These are phyloP conservation scores for Erythrophleum fordii DNA, from an alignment of 306 rosid species.

Conservation along the genomic window DNA sequence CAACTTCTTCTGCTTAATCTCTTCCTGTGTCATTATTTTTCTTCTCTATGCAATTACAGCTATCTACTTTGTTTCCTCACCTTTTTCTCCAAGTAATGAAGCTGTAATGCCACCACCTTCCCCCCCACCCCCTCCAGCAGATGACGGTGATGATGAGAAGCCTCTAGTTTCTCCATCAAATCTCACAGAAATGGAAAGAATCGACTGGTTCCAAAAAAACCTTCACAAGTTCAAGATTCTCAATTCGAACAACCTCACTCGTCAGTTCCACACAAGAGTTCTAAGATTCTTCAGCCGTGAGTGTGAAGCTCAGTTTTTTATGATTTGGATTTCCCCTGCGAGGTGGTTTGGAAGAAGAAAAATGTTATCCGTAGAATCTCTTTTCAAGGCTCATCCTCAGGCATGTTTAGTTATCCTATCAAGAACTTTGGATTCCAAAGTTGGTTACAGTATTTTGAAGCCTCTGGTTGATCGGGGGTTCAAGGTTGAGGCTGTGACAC, in stretches of 20 bases:
- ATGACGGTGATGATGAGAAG: constrained; percentile 32
- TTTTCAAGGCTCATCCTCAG: constrained; percentile 65
- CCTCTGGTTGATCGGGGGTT: constrained; percentile 64
- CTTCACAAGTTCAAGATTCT: constrained; percentile 53
- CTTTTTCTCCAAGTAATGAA: no score
- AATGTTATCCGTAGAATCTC: constrained; percentile 53
- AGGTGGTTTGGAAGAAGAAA: constrained; percentile 53
- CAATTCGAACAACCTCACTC: constrained; percentile 46
- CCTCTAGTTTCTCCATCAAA: constrained; percentile 49
- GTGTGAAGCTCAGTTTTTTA: constrained; percentile 59
- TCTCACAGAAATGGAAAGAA: constrained; percentile 49
- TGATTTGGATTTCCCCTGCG: constrained; percentile 64
- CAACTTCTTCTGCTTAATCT: no score
- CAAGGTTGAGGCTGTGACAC: constrained; percentile 63
- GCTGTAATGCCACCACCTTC: no score
- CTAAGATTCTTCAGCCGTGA: constrained; percentile 39
- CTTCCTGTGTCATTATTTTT: no score
- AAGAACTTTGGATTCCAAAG: constrained; percentile 60
- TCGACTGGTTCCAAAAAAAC: constrained; percentile 49
- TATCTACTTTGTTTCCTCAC: no score
- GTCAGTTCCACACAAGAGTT: constrained; percentile 51
- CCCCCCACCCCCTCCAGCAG: no score
- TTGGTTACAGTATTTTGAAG: constrained; percentile 56
- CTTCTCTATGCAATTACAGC: no score
- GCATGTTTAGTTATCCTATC: constrained; percentile 76